These are phyloP conservation scores for Phaeoacremonium minimum DNA, from an alignment of 2,329 filamentous ascomycete species.

Conservation along the genomic window DNA sequence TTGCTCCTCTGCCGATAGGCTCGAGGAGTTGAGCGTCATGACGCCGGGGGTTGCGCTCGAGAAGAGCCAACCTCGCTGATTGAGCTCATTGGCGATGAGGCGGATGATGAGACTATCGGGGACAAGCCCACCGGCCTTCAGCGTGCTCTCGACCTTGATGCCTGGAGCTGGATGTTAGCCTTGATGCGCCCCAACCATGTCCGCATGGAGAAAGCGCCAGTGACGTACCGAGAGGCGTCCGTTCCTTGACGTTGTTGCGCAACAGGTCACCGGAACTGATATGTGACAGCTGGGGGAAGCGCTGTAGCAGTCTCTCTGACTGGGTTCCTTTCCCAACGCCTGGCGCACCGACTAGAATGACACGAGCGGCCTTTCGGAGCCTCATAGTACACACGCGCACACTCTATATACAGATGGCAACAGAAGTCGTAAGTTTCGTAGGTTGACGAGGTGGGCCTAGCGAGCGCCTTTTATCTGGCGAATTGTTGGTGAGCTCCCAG, in stretches of 20 bases:
- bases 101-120: slow-evolving; percentile 88
- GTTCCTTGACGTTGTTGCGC: slow-evolving; percentile 85
- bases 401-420: too few relatives aligned
- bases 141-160: slow-evolving; percentile 83
- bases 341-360: slow-evolving; percentile 94
- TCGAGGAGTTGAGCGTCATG: slow-evolving; percentile 45
- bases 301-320: slow-evolving; percentile 78
- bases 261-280: slow-evolving; percentile 94
- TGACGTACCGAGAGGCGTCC: slow-evolving; percentile 75
- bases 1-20: slow-evolving; percentile 35
- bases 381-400: slow-evolving; percentile 50
- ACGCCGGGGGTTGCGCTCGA: slow-evolving; percentile 38
- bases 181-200: background rate
- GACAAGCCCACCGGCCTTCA: slow-evolving; percentile 86
- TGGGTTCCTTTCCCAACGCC: slow-evolving; percentile 97
- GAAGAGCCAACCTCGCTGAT: slow-evolving; percentile 77
- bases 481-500: too few relatives aligned
- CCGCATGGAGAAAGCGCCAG: slow-evolving; percentile 1
- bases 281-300: slow-evolving; percentile 83
- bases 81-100: slow-evolving; percentile 86
- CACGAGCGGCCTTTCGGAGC: slow-evolving; percentile 76
- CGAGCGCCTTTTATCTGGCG: too few relatives aligned
- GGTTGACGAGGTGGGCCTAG: too few relatives aligned
- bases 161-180: slow-evolving; percentile 44
- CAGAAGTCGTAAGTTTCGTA: too few relatives aligned